These are phyloP conservation scores for Colletotrichum tropicale DNA, from an alignment of 2,329 filamentous ascomycete genomes.

Conservation along the genomic window DNA sequence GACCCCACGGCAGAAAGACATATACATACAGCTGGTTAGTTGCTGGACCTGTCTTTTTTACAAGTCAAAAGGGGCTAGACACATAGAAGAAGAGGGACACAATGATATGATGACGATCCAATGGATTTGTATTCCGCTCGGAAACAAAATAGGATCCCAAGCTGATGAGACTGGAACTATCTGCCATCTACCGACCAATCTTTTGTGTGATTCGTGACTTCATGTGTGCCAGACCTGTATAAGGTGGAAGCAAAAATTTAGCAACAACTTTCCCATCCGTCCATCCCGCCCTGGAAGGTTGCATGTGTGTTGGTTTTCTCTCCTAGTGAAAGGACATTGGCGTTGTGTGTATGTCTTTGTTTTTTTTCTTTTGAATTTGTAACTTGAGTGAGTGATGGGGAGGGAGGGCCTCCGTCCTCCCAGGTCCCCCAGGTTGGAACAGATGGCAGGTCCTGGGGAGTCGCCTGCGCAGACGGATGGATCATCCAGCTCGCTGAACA, in stretches of 20 bases:
- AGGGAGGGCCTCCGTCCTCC: neutral
- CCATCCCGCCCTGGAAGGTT: neutral
- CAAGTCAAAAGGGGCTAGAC: neutral
- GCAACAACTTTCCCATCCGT: neutral
- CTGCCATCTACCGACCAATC: neutral
- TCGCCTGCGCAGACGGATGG: neutral
- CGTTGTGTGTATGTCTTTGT: neutral
- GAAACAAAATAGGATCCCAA: neutral
- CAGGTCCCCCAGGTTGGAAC: neutral
- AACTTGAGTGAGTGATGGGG: neutral
- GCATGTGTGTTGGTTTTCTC: neutral
- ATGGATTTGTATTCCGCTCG: neutral
- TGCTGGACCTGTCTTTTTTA: neutral
- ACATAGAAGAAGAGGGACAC: neutral
- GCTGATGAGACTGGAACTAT: neutral
- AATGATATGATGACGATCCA: neutral
- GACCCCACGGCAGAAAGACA: neutral
- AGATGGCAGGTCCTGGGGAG: too few relatives aligned
- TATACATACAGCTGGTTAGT: neutral
- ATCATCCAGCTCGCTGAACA: neutral
- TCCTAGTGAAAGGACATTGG: neutral
- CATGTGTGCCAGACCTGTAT: conserved; percentile 4
- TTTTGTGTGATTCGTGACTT: conserved; percentile 11
- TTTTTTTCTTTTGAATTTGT: neutral
- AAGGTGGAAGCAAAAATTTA: neutral